Evolutionary conservation across 1,284 basidiomycete genomes (phyloP).

Genomic region (Malassezia yamatoensis): DNA sequence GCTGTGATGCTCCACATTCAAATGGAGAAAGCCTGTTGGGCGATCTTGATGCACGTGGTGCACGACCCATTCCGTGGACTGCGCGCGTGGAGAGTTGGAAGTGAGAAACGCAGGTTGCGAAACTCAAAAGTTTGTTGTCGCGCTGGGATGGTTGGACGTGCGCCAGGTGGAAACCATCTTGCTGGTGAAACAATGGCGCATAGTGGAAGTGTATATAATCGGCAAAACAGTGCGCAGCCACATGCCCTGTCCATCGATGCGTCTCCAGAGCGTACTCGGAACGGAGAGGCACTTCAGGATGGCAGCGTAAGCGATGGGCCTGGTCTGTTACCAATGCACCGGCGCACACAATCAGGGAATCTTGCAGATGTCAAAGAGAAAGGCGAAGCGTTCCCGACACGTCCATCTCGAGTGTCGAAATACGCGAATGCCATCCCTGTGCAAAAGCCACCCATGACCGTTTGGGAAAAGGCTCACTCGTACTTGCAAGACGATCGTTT

Average conservation of each 20-base stretch:
- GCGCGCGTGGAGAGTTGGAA: too few relatives aligned
- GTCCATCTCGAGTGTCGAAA: constrained; percentile 13
- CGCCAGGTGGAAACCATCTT: too few relatives aligned
- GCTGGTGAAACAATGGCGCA: too few relatives aligned
- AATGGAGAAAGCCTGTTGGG: too few relatives aligned
- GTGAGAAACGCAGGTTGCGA: too few relatives aligned
- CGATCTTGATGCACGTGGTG: too few relatives aligned
- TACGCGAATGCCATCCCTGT: constrained; percentile 42
- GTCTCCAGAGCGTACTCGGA: not conserved
- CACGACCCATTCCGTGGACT: too few relatives aligned
- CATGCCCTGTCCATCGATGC: not conserved
- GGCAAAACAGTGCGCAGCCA: not conserved
- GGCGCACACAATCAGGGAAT: not conserved
- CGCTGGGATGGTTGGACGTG: too few relatives aligned
- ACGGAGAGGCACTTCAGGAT: not conserved
- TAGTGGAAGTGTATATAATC: not conserved
- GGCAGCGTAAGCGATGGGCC: not conserved
- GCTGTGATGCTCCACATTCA: too few relatives aligned
- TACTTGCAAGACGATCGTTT: constrained; percentile 29
- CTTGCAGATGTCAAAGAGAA: not conserved
- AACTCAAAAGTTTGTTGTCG: too few relatives aligned
- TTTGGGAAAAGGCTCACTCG: constrained; percentile 20
- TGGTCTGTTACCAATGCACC: not conserved
- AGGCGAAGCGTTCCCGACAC: not conserved
- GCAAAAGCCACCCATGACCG: constrained; percentile 25